These are phyloP conservation scores for Trichothecium roseum DNA, from an alignment of 2,329 filamentous ascomycete species.

Conservation along the genomic window DNA sequence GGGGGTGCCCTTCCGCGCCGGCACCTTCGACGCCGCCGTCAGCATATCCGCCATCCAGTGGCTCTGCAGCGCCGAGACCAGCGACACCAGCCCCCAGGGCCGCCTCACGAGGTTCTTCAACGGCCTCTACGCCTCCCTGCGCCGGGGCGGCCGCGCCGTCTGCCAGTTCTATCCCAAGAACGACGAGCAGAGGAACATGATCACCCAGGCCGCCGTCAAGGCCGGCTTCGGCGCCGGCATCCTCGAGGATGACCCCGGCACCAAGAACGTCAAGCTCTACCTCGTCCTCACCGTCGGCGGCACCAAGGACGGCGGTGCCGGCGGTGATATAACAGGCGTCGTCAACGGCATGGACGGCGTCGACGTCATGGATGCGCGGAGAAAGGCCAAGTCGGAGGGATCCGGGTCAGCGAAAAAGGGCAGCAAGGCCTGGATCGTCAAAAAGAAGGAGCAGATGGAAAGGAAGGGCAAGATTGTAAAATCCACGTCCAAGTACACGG, in stretches of 20 bases:
- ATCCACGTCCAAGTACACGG: constrained; percentile 84
- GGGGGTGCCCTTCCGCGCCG: constrained; percentile 85
- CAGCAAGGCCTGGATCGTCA: constrained; percentile 72
- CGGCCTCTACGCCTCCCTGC: constrained; percentile 74
- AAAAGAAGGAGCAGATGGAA: constrained; percentile 90
- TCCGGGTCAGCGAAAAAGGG: constrained; percentile 61
- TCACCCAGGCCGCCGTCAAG: constrained; percentile 78
- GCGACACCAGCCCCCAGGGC: constrained; percentile 70
- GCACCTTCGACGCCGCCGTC: constrained; percentile 89
- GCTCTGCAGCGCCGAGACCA: constrained; percentile 91
- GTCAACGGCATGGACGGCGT: constrained; percentile 84
- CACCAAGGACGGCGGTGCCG: constrained; percentile 32
- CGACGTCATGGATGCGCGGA: constrained; percentile 64
- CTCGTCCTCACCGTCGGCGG: constrained; percentile 84
- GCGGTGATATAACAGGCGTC: constrained; percentile 81
- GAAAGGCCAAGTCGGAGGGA: constrained; percentile 33
- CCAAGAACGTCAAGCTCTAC: constrained; percentile 95
- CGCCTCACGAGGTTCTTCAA: constrained; percentile 83
- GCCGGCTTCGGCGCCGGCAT: constrained; percentile 94
- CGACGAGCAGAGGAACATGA: constrained; percentile 83
- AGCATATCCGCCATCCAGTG: constrained; percentile 96
- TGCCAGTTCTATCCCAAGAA: constrained; percentile 99
- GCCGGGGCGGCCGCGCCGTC: constrained; percentile 77
- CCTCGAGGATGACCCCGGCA: constrained; percentile 88
- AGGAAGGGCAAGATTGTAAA: constrained; percentile 93